Base-by-base conservation (phyloP, 75 land plant genomes). In the Pinus tabuliformis region DNA sequence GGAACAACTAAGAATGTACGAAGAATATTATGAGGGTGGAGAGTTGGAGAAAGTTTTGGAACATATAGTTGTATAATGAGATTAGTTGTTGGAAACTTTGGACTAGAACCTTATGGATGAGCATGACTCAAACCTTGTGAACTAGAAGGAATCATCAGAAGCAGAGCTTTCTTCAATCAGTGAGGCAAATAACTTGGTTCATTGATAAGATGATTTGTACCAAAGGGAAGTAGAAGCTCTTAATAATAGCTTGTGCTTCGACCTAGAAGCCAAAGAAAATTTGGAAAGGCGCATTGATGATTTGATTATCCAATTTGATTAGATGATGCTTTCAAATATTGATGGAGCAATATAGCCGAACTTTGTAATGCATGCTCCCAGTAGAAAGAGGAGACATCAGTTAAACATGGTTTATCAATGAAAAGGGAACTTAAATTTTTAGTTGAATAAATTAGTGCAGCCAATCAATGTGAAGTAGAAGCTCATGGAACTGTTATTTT, bases 21-120 rank as follows among this genome's bases (percentile, higher is more conserved):
- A 92, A 82, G 86, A 90, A 37, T 92, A 90, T 76, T 87, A 79
- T 77, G 97, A 90, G 26, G 26, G 0, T 26, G 26, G 26, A 15
- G 93, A 94, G 77, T 63, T 85, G 36, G 97, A 94, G 39, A 83
- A 74, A 76, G 84, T 96, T 91, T 72, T 64, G 75, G 84, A 89
- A 70, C 93, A 94, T 60, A 87, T 94, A 21, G 71, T 71, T 14
- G 73, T 84, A 13, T 78, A 93, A 57, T 86, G 89, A 59, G 89
- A 89, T 74, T 88, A 92, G 92, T 76, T 92, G 26, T 78, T 86
- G 3, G 92, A 92, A 79, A 91, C 91, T 63, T 83, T 92, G 58
- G 95, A 92, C 70, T 92, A 90, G 95, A 92, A 89, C 58, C 82
- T 87, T 17, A 89, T 89, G 91, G 86, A 92, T 78, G 95, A 89